Evolutionary conservation across 768 basidiomycete species (phyloP).

Genomic region (Tricholoma bakamatsutake): DNA sequence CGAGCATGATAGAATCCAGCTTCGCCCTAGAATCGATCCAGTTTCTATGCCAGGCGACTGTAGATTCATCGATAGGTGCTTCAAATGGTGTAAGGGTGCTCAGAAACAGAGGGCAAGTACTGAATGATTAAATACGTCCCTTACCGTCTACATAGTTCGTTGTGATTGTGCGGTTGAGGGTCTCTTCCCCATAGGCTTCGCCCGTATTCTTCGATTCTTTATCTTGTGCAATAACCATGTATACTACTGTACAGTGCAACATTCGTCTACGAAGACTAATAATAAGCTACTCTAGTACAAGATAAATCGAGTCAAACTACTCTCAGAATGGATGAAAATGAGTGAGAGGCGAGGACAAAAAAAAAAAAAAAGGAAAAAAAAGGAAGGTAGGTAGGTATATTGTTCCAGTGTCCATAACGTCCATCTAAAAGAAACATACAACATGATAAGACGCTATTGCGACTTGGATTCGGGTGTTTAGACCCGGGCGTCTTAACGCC

Average conservation of each 20-base stretch:
- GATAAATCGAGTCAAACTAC: neutral
- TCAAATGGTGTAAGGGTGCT: slow-evolving; percentile 2
- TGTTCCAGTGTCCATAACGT: neutral
- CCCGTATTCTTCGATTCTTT: neutral
- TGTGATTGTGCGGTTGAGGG: too few species aligned
- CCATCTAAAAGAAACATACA: slow-evolving; percentile 1
- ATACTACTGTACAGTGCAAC: neutral
- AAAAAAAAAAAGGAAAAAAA: neutral
- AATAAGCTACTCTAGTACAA: neutral
- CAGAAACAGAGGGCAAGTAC: slow-evolving; percentile 1
- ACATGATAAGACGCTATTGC: neutral
- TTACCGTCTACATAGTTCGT: too few species aligned
- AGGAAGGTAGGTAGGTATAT: neutral
- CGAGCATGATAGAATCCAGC: neutral
- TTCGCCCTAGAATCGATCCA: slow-evolving; percentile 7
- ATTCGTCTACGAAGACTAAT: neutral
- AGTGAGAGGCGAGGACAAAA: neutral
- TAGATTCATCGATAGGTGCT: slow-evolving; percentile 8
- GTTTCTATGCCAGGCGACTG: slow-evolving; percentile 11
- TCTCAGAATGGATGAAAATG: neutral
- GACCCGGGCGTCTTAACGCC: slow-evolving; percentile 1
- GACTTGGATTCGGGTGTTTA: neutral
- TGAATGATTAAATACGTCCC: neutral
- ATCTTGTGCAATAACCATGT: neutral
- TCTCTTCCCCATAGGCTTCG: too few species aligned